Evolutionary conservation across 805 yeast genomes (phyloP).

Genomic region (Myxozyma mucilagina): DNA sequence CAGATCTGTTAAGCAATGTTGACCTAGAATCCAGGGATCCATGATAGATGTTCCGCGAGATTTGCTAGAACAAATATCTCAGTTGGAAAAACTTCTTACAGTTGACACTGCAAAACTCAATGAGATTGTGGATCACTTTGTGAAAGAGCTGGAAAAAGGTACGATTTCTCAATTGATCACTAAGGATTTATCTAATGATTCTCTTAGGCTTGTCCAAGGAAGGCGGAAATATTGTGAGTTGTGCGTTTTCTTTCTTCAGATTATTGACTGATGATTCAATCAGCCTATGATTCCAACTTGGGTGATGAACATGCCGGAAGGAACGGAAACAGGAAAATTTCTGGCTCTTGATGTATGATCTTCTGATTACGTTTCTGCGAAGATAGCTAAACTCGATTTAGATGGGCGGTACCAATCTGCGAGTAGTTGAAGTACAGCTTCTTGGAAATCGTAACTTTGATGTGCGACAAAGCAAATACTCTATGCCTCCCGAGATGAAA

Average conservation of each 20-base stretch:
- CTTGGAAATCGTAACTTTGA: slow-evolving; percentile 83
- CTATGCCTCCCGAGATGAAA: slow-evolving; percentile 67
- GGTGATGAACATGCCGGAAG: slow-evolving; percentile 93
- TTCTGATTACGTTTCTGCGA: background rate
- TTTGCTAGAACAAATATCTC: slow-evolving; percentile 57
- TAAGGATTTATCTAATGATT: background rate
- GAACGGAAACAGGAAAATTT: slow-evolving; percentile 84
- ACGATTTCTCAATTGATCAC: slow-evolving; percentile 20
- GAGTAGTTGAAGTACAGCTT: slow-evolving; percentile 84
- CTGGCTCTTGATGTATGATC: slow-evolving; percentile 70
- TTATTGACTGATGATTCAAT: background rate
- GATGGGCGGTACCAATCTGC: slow-evolving; percentile 94
- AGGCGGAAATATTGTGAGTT: slow-evolving; percentile 38
- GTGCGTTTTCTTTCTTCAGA: background rate
- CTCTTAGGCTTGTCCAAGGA: slow-evolving; percentile 31
- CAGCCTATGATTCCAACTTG: slow-evolving; percentile 94
- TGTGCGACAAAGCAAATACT: slow-evolving; percentile 81
- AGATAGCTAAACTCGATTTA: background rate
- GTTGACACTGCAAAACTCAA: slow-evolving; percentile 62
- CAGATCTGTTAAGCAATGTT: background rate
- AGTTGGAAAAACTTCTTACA: slow-evolving; percentile 61
- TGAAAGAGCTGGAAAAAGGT: slow-evolving; percentile 78
- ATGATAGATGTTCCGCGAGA: slow-evolving; percentile 67
- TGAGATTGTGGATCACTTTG: slow-evolving; percentile 72
- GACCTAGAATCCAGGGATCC: slow-evolving; percentile 46